phyloP scores from a whole-genome alignment of 2,329 filamentous ascomycete species.

The Penicillium griseofulvum region DNA sequence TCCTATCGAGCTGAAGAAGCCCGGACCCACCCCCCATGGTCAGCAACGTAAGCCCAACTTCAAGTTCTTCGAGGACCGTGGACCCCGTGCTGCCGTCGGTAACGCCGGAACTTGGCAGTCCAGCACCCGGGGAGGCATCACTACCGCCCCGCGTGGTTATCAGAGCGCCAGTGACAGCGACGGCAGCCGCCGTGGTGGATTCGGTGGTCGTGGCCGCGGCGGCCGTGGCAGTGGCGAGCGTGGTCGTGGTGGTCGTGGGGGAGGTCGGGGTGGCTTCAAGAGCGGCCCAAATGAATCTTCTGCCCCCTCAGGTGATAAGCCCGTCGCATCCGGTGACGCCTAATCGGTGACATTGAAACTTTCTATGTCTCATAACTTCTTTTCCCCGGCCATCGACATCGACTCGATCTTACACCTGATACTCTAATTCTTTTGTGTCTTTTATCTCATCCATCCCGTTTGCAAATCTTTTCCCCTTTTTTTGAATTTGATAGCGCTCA shows the following conservation, averaged over 20 bases:
- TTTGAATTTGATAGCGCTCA: constrained; percentile 12
- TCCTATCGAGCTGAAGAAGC: constrained; percentile 71
- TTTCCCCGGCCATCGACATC: constrained; percentile 11
- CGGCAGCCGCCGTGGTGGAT: constrained; percentile 60
- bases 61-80: constrained; percentile 75
- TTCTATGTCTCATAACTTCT: constrained; percentile 17
- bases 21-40: constrained; percentile 55
- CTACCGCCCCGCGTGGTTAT: constrained; percentile 70
- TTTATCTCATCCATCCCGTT: constrained; percentile 22
- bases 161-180: constrained; percentile 80
- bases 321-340: constrained; percentile 34
- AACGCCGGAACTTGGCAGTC: constrained; percentile 56
- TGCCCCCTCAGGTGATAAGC: constrained; percentile 36
- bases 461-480: constrained; percentile 19
- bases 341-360: constrained; percentile 20
- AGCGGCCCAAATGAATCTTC: constrained; percentile 46
- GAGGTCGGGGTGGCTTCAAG: constrained; percentile 56
- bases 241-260: constrained; percentile 57
- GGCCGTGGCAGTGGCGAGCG: constrained; percentile 50
- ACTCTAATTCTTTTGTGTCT: constrained; percentile 30
- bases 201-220: constrained; percentile 57
- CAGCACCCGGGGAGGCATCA: constrained; percentile 62
- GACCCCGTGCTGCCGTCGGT: constrained; percentile 48
- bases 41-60: constrained; percentile 77
- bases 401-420: constrained; percentile 19